These are phyloP conservation scores for Colletotrichum sublineola DNA, from an alignment of 2,329 filamentous ascomycete species.

Conservation along the genomic window DNA sequence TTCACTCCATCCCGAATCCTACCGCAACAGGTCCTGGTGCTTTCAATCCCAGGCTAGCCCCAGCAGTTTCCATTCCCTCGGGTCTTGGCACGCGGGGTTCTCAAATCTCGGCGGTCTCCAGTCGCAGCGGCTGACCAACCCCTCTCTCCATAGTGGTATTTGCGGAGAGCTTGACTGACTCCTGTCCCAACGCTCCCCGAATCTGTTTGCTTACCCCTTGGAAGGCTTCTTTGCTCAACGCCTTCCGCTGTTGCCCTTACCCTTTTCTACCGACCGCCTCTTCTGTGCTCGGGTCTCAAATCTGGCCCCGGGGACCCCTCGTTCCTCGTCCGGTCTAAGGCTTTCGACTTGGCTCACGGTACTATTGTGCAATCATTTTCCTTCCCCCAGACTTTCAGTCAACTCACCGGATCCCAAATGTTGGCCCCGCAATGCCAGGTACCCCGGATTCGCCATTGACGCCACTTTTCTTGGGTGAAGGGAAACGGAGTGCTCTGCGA, in stretches of 20 bases:
- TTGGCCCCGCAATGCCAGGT: constrained; percentile 29
- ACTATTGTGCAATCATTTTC: background rate
- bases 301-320: constrained; percentile 33
- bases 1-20: constrained; percentile 20
- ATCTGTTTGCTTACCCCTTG: constrained; percentile 5
- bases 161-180: background rate
- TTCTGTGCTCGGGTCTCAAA: constrained; percentile 18
- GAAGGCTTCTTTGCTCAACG: background rate
- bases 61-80: constrained; percentile 41
- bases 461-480: constrained; percentile 9
- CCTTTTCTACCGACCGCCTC: constrained; percentile 23
- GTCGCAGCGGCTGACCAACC: constrained; percentile 33
- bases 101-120: constrained; percentile 2
- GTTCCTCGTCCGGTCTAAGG: background rate
- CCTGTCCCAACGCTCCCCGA: background rate
- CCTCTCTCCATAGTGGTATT: constrained; percentile 16
- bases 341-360: background rate
- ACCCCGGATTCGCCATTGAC: constrained; percentile 36
- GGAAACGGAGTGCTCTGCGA: background rate
- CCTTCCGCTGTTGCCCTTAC: constrained; percentile 11
- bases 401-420: constrained; percentile 32
- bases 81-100: constrained; percentile 41
- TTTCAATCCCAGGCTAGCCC: constrained; percentile 23
- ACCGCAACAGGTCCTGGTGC: constrained; percentile 22
- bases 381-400: constrained; percentile 11